Percentiles rank a stretch among this genome's conserved stretches.
These are phyloP conservation scores for Vaccinium vitisidaea DNA, from an alignment of 148 eudicot species.

Conservation along the genomic window DNA sequence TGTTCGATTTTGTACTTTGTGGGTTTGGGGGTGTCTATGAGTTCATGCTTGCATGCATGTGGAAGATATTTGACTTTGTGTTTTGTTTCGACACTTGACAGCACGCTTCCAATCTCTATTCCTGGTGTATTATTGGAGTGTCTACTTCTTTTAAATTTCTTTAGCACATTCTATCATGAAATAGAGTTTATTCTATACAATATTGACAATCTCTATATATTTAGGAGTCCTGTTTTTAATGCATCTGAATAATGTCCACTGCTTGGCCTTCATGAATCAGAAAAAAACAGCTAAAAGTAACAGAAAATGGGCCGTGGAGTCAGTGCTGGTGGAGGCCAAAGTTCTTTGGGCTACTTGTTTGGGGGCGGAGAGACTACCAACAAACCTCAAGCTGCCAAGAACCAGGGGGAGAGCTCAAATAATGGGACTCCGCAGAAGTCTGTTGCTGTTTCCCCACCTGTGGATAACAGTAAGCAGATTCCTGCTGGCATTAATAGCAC, in stretches of 20 bases:
- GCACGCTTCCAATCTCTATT: neutral
- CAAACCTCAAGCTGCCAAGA: constrained; percentile 20
- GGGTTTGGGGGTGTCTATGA: neutral
- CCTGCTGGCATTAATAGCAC: constrained; percentile 27
- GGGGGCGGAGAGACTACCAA: constrained; percentile 30
- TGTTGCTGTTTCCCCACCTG: constrained; percentile 19
- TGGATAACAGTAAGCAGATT: constrained; percentile 22
- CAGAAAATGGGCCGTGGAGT: constrained; percentile 40
- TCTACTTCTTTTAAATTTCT: neutral
- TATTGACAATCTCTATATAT: neutral
- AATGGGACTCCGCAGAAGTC: constrained; percentile 12
- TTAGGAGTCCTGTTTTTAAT: neutral
- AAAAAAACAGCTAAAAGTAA: constrained; percentile 1
- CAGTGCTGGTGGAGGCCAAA: constrained; percentile 41
- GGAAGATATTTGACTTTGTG: neutral
- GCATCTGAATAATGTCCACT: neutral
- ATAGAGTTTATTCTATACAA: neutral
- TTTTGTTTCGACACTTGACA: neutral
- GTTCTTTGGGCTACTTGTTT: constrained; percentile 41
- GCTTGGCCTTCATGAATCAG: neutral
- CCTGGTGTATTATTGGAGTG: neutral
- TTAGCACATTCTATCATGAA: neutral
- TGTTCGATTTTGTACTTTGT: neutral
- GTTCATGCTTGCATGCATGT: neutral
- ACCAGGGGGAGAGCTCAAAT: constrained; percentile 7